These are phyloP conservation scores for Salvia hispanica DNA, from an alignment of 257 asterid genomes.

Conservation along the genomic window DNA sequence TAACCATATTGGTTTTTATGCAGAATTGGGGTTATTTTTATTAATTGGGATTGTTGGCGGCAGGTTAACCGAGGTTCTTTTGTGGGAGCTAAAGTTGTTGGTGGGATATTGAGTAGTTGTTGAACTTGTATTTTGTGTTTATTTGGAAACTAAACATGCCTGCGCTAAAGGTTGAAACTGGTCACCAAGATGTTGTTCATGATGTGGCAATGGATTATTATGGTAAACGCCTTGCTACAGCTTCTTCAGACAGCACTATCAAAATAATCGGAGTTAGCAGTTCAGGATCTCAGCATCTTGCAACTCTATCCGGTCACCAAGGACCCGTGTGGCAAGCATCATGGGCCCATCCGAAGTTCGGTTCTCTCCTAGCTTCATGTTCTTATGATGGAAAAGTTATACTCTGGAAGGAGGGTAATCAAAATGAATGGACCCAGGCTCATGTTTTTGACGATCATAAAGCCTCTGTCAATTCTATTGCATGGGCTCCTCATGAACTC, in stretches of 20 bases:
- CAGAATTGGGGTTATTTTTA: not conserved
- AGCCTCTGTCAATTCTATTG: constrained; percentile 67
- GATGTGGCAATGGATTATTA: constrained; percentile 74
- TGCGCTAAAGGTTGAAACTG: constrained; percentile 67
- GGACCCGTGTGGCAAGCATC: constrained; percentile 85
- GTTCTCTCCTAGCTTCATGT: constrained; percentile 75
- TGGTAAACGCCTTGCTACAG: constrained; percentile 80
- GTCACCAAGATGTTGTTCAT: constrained; percentile 68
- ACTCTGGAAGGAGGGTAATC: constrained; percentile 71
- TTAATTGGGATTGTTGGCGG: constrained; percentile 20
- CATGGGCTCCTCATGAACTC: constrained; percentile 79
- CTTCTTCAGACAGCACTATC: constrained; percentile 70
- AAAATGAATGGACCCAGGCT: constrained; percentile 64
- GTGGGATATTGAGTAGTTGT: not conserved
- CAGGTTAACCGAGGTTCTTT: constrained; percentile 25
- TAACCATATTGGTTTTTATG: not conserved
- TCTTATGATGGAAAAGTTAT: constrained; percentile 73
- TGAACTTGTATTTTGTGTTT: constrained; percentile 19
- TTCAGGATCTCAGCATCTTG: constrained; percentile 66
- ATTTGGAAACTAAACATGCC: constrained; percentile 52
- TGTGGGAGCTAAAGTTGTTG: constrained; percentile 19
- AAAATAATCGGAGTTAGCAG: constrained; percentile 59
- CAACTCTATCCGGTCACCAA: constrained; percentile 66
- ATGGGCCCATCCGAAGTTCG: constrained; percentile 84
- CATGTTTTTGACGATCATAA: constrained; percentile 63